Evolutionary conservation across 2,329 filamentous ascomycete species (phyloP), one percentile per base, ranked within the genome.

Genomic region (Colletotrichum siamense): DNA sequence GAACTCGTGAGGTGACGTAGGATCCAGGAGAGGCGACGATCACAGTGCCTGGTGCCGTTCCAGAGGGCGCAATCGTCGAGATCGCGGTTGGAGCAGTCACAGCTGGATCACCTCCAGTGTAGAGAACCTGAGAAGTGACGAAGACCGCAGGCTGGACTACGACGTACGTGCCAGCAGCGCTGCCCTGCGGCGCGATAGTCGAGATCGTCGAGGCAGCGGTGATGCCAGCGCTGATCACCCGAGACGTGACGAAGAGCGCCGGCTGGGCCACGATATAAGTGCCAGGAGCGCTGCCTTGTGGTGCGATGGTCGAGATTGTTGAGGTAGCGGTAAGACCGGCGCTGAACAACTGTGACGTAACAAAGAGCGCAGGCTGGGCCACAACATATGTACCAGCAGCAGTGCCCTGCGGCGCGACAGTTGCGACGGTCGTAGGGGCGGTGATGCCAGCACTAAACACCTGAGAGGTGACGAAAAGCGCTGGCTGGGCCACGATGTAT

Each of bases 201-300:
- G 61, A 63, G 4, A 74, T 16, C 0, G 55, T 66, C 4, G 49
- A 68, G 8, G 73, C 6, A 16, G 55, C 39, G 5, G 39, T 59
- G 8, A 36, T 57, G 1, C 32, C 73, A 9, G 64, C 55, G 3
- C 44, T 10, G 9, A 65, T 64, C 4, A 72, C 39, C 9, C 55
- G 28, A 5, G 73, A 76, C 3, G 73, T 69, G 10, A 68, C 69
- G 22, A 36, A 52, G 12, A 59, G 24, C 6, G 71, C 67, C 9
- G 77, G 72, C 10, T 39, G 44, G 3, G 63, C 64, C 2, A 78
- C 73, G 22, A 78, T 49, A 2, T 77, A 49, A 3, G 78, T 79
- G 3, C 77, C 76, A 15, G 72, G 36, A 5, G n/a, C 39, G 6
- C 49, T 75, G 2, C 76, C 74, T 15, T 30, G 24, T 1, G 70